Percentiles rank a stretch among this genome's conserved stretches.
Conservation (phyloP, 2,329 filamentous ascomycete species). For the Albophoma yamanashiensis region DNA sequence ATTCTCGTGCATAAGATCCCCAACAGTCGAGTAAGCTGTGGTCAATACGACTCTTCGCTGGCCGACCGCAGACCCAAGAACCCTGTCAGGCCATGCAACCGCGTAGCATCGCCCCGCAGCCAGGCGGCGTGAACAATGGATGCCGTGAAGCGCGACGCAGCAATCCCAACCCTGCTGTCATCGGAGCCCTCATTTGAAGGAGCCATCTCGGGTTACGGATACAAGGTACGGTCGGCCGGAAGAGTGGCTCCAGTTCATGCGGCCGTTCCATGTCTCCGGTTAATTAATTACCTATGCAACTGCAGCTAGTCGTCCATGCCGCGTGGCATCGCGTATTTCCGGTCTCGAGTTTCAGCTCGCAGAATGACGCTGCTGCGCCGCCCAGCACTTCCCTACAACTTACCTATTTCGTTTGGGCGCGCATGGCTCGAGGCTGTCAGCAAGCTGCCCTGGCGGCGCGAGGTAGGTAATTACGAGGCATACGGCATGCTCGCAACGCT, state of each 20-base stretch:
- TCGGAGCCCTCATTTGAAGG: background rate
- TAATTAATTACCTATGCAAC: background rate
- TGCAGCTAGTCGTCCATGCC: background rate
- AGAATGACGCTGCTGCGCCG: background rate
- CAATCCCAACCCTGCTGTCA: background rate
- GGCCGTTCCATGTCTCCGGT: background rate
- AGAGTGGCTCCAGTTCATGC: background rate
- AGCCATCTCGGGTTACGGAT: too few relatives aligned
- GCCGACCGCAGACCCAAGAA: background rate
- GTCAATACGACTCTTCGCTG: background rate
- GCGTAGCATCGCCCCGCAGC: background rate
- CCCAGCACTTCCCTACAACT: too few relatives aligned
- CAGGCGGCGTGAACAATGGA: background rate
- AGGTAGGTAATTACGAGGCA: background rate
- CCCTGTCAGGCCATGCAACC: background rate
- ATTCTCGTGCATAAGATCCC: background rate
- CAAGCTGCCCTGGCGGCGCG: background rate
- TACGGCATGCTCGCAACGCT: background rate
- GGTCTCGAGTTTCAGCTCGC: background rate
- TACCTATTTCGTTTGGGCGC: too few relatives aligned
- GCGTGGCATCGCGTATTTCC: background rate
- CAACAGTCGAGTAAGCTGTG: background rate
- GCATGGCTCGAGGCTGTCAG: background rate
- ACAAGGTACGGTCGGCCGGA: background rate
- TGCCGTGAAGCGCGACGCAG: background rate